Evolutionary conservation across 495 filamentous ascomycete genomes (phyloP).

Genomic region (Geopyxis carbonaria): DNA sequence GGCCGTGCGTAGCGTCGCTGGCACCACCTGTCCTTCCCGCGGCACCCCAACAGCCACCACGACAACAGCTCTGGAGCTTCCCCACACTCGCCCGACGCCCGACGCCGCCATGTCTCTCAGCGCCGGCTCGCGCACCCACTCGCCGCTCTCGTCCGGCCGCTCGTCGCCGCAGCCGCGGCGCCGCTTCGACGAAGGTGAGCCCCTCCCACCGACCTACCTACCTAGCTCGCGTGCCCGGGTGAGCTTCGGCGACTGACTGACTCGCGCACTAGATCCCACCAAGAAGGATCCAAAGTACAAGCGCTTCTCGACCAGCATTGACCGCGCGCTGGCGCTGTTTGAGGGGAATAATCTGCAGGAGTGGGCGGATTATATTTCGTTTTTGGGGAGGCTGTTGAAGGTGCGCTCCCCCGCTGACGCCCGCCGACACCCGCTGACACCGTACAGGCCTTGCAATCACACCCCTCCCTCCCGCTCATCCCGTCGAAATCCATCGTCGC

Average conservation of each 20-base stretch:
- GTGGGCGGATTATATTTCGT: slow-evolving; percentile 99
- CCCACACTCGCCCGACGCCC: no score
- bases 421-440: no score
- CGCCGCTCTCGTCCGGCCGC: slow-evolving; percentile 60
- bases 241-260: slow-evolving; percentile 9
- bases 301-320: slow-evolving; percentile 74
- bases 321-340: slow-evolving; percentile 75
- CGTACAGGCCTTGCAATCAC: slow-evolving; percentile 82
- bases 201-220: neutral
- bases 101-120: slow-evolving; percentile 66
- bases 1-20: no score
- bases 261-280: slow-evolving; percentile 35
- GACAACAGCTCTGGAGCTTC: neutral
- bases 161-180: slow-evolving; percentile 47
- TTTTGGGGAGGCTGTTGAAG: slow-evolving; percentile 80
- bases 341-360: slow-evolving; percentile 76
- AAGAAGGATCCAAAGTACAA: slow-evolving; percentile 83
- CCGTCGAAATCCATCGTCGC: slow-evolving; percentile 73
- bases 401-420: slow-evolving; percentile 29
- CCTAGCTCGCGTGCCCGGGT: no score
- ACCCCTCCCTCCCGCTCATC: slow-evolving; percentile 52
- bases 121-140: slow-evolving; percentile 46
- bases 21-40: no score
- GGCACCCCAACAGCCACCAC: neutral
- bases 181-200: slow-evolving; percentile 35